Conservation (phyloP, 1,139 yeast genomes). For the Zygoascus sp. region DNA sequence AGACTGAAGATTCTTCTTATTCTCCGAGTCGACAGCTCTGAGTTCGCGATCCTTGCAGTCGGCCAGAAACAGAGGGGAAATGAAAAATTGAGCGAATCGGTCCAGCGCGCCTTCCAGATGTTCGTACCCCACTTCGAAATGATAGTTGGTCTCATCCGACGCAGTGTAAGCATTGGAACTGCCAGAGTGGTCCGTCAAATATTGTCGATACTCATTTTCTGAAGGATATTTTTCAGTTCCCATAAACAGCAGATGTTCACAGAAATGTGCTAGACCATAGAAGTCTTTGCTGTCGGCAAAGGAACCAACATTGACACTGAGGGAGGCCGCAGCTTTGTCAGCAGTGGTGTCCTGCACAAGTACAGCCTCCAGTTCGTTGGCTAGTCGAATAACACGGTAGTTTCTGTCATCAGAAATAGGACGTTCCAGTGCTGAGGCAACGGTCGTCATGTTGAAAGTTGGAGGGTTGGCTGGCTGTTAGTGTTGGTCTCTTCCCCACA, state of each 20-base stretch:
- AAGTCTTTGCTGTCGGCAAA: conserved; percentile 69
- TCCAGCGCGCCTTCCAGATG: conserved; percentile 84
- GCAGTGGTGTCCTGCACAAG: conserved; percentile 79
- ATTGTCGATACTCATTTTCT: conserved; percentile 83
- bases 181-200: conserved; percentile 66
- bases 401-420: conserved; percentile 59
- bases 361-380: conserved; percentile 68
- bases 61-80: conserved; percentile 73
- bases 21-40: conserved; percentile 92
- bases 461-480: not conserved
- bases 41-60: conserved; percentile 88
- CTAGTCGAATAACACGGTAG: conserved; percentile 62
- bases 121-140: conserved; percentile 74
- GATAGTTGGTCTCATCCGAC: conserved; percentile 84
- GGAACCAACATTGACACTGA: conserved; percentile 89
- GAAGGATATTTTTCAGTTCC: conserved; percentile 92
- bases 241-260: conserved; percentile 93
- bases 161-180: conserved; percentile 82
- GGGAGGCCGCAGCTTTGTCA: conserved; percentile 88
- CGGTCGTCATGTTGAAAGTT: not conserved
- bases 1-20: conserved; percentile 86
- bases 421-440: conserved; percentile 25
- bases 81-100: conserved; percentile 88
- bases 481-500: not conserved
- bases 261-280: conserved; percentile 92